Conservation (phyloP, 306 rosid species). For the Rosa chinensis region DNA sequence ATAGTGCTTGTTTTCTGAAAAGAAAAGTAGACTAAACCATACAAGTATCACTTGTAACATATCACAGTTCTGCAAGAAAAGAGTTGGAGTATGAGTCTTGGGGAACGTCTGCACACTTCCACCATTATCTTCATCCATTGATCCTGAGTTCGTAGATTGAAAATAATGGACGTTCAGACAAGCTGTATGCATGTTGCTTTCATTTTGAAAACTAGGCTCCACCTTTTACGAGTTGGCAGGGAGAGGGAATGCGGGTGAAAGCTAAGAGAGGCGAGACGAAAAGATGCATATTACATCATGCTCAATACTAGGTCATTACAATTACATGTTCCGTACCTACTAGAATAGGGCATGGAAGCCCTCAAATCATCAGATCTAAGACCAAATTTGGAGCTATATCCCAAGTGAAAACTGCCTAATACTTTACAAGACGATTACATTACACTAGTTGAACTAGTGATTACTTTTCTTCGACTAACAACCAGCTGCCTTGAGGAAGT, state of each 20-base stretch:
- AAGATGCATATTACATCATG: not conserved
- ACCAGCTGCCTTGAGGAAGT: slow-evolving; percentile 96
- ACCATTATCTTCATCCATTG: not conserved
- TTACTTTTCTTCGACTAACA: slow-evolving; percentile 39
- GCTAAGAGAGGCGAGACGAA: not conserved
- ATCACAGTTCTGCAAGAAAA: not conserved
- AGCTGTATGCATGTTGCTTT: not conserved
- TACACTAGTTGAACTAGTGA: not conserved
- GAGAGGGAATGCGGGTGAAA: not conserved
- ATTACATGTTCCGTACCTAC: not conserved
- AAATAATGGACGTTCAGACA: not conserved
- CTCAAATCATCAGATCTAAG: not conserved
- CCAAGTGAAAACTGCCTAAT: slow-evolving; percentile 11
- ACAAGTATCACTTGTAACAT: not conserved
- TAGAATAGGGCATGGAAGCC: not conserved
- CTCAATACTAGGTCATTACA: not conserved
- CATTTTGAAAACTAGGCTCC: not conserved
- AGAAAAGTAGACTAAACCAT: not conserved
- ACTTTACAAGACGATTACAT: slow-evolving; percentile 17
- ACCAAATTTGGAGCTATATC: slow-evolving; percentile 11
- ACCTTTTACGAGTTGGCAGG: not conserved
- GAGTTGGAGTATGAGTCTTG: not conserved
- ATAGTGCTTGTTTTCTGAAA: not conserved
- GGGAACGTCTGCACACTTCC: not conserved
- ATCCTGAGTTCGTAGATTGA: not conserved